Base-by-base conservation (phyloP, 164 flowering plant species). In the Aristolochia californica region DNA sequence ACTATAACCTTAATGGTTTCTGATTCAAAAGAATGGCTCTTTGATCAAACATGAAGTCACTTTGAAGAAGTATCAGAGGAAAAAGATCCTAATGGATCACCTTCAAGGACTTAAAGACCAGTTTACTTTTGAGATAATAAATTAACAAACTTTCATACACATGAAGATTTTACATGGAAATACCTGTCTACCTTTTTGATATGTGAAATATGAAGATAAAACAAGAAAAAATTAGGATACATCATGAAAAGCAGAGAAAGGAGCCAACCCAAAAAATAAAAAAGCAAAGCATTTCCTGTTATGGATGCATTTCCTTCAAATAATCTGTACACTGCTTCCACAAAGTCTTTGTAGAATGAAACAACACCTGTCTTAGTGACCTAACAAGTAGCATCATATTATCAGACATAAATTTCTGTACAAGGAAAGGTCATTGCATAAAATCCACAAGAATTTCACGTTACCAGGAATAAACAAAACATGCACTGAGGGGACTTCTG, bases 391-490 rank as follows among this genome's bases (percentile, higher is more conserved):
- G 30, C 4, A n/a, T 2, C 2, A 48, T 44, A 14, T 25, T n/a
- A n/a, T 27, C 13, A 54, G 34, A n/a, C 20, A n/a, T n/a, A 54
- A 54, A 16, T 54, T 54, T 54, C 5, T 20, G 23, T 38, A 40
- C 5, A 40, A 21, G 15, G 43, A 27, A 45, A 15, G 9, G 10
- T 34, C 40, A 34, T 7, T 34, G 40, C 10, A 44, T 15, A 48
- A 2, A 61, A 17, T 24, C 5, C 18, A 4, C 24, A 21, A 51
- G 15, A 22, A 43, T 14, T 51, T 7, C 18, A 44, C 8, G 72
- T 91, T 91, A 63, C 95, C 95, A 50, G 98, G 93, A 55, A 91
- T 72, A 40, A 91, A 56, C 21, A 86, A 17, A 43, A 91, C 81
- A 65, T 83, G 83, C 15, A 83, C 50, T 43, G 49, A 53, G 18